Evolutionary conservation across 352 stramenopile genomes (phyloP).

Genomic region (Phytophthora ramorum): DNA sequence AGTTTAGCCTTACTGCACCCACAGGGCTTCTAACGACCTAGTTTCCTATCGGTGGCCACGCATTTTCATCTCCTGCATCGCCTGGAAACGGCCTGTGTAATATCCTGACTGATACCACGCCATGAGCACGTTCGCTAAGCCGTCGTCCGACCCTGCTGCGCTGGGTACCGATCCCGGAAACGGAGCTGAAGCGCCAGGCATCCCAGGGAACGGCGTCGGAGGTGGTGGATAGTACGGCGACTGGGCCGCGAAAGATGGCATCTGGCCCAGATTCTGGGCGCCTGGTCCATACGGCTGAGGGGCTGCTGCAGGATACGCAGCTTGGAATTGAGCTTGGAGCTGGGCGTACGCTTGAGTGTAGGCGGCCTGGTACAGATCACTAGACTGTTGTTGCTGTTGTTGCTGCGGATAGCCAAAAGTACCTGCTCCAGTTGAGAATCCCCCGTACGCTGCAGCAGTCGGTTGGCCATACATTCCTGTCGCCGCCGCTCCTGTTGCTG

Average conservation of each 20-base stretch:
- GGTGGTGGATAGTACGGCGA: conserved; percentile 39
- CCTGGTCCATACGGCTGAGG: conserved; percentile 23
- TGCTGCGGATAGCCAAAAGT: conserved; percentile 19
- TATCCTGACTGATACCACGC: conserved; percentile 90
- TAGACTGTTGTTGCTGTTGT: conserved; percentile 24
- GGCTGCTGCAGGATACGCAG: conserved; percentile 35
- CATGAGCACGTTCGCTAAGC: conserved; percentile 75
- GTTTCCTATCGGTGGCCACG: conserved; percentile 29
- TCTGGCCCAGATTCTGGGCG: too few relatives aligned
- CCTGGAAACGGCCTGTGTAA: conserved; percentile 81
- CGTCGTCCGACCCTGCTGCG: conserved; percentile 46
- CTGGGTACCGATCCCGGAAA: conserved; percentile 24
- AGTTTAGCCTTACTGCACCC: neutral
- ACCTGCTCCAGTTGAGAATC: conserved; percentile 12
- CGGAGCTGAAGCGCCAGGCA: conserved; percentile 20
- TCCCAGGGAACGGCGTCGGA: conserved; percentile 34
- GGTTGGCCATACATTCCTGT: conserved; percentile 19
- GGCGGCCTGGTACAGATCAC: conserved; percentile 66
- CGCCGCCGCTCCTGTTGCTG: conserved; percentile 5
- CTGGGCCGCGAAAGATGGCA: conserved; percentile 21
- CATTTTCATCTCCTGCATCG: conserved; percentile 77
- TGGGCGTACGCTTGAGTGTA: conserved; percentile 76
- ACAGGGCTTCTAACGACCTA: conserved; percentile 10
- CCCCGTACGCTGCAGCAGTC: conserved; percentile 14
- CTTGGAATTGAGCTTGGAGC: conserved; percentile 66